phyloP scores from a whole-genome alignment of 2,329 filamentous ascomycete genomes.

The Aureobasidium sp. region DNA sequence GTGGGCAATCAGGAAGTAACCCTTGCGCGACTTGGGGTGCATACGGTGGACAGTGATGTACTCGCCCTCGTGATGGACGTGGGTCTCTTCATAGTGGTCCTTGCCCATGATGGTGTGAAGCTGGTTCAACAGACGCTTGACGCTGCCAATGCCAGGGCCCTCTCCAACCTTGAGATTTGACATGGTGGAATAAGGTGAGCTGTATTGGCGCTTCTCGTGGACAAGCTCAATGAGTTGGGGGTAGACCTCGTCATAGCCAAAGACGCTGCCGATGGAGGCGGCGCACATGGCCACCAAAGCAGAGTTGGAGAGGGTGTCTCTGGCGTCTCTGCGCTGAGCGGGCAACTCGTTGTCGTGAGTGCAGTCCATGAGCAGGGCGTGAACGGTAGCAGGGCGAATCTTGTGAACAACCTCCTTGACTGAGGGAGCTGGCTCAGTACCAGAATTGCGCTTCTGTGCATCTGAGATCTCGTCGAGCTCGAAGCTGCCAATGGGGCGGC shows the following conservation, averaged over 20 bases:
- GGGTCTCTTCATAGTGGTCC: slow-evolving; percentile 88
- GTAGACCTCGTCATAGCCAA: slow-evolving; percentile 97
- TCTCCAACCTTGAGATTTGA: slow-evolving; percentile 54
- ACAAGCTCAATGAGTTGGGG: slow-evolving; percentile 90
- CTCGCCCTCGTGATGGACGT: slow-evolving; percentile 92
- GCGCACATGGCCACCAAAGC: slow-evolving; percentile 94
- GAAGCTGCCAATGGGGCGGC: slow-evolving; percentile 91
- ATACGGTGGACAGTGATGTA: slow-evolving; percentile 95
- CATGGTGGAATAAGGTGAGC: slow-evolving; percentile 61
- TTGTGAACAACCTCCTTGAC: slow-evolving; percentile 62
- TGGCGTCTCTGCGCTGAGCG: slow-evolving; percentile 86
- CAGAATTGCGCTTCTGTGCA: slow-evolving; percentile 39
- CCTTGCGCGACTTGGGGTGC: slow-evolving; percentile 83
- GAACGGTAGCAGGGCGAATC: slow-evolving; percentile 81
- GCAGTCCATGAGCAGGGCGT: slow-evolving; percentile 97
- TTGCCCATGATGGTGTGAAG: slow-evolving; percentile 95
- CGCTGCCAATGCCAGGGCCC: slow-evolving; percentile 75
- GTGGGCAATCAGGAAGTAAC: slow-evolving; percentile 91
- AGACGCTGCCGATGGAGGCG: slow-evolving; percentile 88
- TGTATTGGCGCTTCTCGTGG: slow-evolving; percentile 76
- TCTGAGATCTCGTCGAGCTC: slow-evolving; percentile 80
- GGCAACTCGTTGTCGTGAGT: slow-evolving; percentile 98
- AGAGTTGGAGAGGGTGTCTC: slow-evolving; percentile 88
- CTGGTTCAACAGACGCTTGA: slow-evolving; percentile 89
- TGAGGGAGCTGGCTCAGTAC: slow-evolving; percentile 27